Evolutionary conservation across 345 rosid species (phyloP).

Genomic region (Trapa incisa): DNA sequence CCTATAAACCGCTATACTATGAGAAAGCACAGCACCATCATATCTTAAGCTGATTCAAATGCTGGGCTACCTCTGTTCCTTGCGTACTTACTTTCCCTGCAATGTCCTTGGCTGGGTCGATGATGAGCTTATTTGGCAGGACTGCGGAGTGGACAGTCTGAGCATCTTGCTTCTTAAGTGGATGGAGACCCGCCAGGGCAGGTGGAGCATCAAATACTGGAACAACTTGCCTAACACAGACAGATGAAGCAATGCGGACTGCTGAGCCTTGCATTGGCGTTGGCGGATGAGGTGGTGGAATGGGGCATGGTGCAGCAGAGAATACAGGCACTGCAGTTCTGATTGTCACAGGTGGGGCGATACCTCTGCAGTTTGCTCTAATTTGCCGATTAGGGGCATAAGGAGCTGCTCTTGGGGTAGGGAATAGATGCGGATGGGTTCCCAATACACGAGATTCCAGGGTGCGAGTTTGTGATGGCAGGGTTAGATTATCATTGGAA

Average conservation of each 20-base stretch:
- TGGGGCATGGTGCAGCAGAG: slow-evolving; percentile 33
- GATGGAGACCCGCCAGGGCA: slow-evolving; percentile 21
- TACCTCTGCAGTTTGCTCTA: slow-evolving; percentile 22
- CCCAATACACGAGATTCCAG: slow-evolving; percentile 13
- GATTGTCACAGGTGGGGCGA: slow-evolving; percentile 32
- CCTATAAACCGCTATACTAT: background rate
- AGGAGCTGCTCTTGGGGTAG: slow-evolving; percentile 28
- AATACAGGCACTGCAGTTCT: slow-evolving; percentile 28
- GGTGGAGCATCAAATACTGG: slow-evolving; percentile 64
- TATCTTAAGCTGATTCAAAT: slow-evolving; percentile 46
- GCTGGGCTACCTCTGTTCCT: slow-evolving; percentile 28
- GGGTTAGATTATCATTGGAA: slow-evolving; percentile 22
- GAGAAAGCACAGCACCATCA: slow-evolving; percentile 12
- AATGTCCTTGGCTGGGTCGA: slow-evolving; percentile 16
- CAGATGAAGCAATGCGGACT: slow-evolving; percentile 49
- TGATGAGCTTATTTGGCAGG: slow-evolving; percentile 4
- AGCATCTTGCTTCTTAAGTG: slow-evolving; percentile 8
- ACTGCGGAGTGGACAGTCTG: slow-evolving; percentile 8
- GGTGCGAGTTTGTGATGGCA: slow-evolving; percentile 12
- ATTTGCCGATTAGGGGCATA: slow-evolving; percentile 25
- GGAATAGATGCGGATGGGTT: slow-evolving; percentile 19
- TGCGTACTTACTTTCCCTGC: slow-evolving; percentile 16
- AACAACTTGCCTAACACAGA: slow-evolving; percentile 57
- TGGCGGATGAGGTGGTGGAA: slow-evolving; percentile 16
- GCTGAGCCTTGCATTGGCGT: slow-evolving; percentile 28